These are phyloP conservation scores for Cladophialophora yegresii DNA, from an alignment of 2,329 filamentous ascomycete species.

Conservation along the genomic window DNA sequence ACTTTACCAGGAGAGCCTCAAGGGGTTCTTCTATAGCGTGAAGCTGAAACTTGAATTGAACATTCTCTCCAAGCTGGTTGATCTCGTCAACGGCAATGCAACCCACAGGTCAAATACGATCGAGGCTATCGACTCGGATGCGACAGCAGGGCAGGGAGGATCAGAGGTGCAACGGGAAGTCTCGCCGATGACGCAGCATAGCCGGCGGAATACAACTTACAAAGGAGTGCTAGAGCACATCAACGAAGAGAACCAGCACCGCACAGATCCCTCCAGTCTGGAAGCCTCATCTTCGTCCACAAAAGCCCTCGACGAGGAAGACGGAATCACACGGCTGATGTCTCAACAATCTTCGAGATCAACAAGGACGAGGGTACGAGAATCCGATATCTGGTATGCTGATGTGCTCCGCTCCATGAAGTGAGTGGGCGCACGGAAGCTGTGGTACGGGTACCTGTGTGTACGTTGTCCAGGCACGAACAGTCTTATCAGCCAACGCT, in stretches of 20 bases:
- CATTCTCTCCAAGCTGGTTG: constrained; percentile 49
- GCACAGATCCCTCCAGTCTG: background rate
- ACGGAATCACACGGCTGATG: constrained; percentile 2
- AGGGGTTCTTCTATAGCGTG: constrained; percentile 52
- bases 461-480: background rate
- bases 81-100: constrained; percentile 40
- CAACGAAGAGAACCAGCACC: background rate
- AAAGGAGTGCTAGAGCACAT: constrained; percentile 4
- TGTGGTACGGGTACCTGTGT: background rate
- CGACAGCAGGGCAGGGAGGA: constrained; percentile 13
- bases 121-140: constrained; percentile 21
- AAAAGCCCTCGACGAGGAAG: background rate
- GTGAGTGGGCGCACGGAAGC: constrained; percentile 52
- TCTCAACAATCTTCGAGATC: constrained; percentile 8
- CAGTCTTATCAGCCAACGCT: background rate
- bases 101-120: constrained; percentile 21
- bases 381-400: constrained; percentile 23
- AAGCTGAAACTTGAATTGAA: constrained; percentile 54
- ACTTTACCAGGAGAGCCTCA: constrained; percentile 51
- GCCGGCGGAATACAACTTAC: background rate
- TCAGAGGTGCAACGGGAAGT: constrained; percentile 12
- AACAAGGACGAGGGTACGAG: constrained; percentile 9
- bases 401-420: constrained; percentile 59
- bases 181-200: background rate
- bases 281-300: background rate